A percentile compares a stretch with the other conserved stretches of the same genome.
These are phyloP conservation scores for Nematocida sp. DNA, from an alignment of 371 early-diverging fungal genomes.

Conservation along the genomic window DNA sequence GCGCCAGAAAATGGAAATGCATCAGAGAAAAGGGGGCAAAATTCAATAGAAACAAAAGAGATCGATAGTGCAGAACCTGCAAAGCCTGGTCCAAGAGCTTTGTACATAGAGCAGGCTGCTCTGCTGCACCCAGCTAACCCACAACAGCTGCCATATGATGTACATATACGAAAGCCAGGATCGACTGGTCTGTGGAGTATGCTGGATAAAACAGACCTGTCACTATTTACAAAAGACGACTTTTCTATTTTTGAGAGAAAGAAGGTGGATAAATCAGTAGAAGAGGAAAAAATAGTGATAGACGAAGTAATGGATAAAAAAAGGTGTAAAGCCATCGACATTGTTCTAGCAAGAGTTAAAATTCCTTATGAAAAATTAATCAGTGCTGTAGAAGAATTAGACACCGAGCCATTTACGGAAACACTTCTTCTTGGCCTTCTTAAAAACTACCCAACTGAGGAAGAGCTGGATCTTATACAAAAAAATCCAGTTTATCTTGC, in stretches of 20 bases:
- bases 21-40: no score
- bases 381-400: not conserved
- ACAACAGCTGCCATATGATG: constrained; percentile 25
- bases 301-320: constrained; percentile 11
- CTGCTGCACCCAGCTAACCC: constrained; percentile 34
- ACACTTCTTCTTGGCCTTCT: constrained; percentile 25
- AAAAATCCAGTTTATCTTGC: constrained; percentile 4
- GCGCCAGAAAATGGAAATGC: no score
- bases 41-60: no score
- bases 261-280: not conserved
- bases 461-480: constrained; percentile 28
- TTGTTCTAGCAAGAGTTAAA: constrained; percentile 24
- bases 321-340: constrained; percentile 46
- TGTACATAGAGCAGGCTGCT: constrained; percentile 22
- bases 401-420: constrained; percentile 17
- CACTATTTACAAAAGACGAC: constrained; percentile 33
- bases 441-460: constrained; percentile 30
- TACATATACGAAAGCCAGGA: constrained; percentile 36
- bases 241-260: constrained; percentile 8
- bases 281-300: not conserved
- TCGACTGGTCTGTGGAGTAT: constrained; percentile 18
- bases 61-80: not conserved
- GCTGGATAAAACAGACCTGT: constrained; percentile 31
- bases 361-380: constrained; percentile 25
- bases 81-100: constrained; percentile 16